These are phyloP conservation scores for Chernovozyma sophiae-reginae DNA, from an alignment of 1,139 yeast genomes.

Conservation along the genomic window DNA sequence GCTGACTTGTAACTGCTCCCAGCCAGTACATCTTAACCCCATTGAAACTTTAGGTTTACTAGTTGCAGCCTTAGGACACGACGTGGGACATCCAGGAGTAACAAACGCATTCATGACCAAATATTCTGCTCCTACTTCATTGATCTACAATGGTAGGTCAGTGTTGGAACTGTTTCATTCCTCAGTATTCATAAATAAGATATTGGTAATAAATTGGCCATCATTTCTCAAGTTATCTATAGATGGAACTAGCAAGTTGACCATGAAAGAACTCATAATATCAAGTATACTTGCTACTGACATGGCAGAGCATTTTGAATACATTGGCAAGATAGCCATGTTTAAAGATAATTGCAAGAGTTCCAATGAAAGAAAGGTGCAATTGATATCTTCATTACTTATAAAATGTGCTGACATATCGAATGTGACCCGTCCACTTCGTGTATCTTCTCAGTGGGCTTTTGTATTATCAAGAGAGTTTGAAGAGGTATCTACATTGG, in stretches of 20 bases:
- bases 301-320: constrained; percentile 85
- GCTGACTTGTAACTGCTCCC: background rate
- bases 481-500: constrained; percentile 59
- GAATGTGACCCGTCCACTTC: constrained; percentile 77
- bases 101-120: constrained; percentile 70
- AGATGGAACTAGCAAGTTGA: constrained; percentile 15
- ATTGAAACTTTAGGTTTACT: constrained; percentile 56
- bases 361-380: constrained; percentile 26
- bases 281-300: constrained; percentile 79
- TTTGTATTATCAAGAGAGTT: constrained; percentile 72
- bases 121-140: constrained; percentile 63
- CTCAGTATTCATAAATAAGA: constrained; percentile 57
- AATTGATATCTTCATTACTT: constrained; percentile 59
- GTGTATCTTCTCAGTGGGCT: constrained; percentile 85
- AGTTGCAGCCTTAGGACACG: constrained; percentile 90
- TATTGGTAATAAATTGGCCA: constrained; percentile 67
- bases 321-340: constrained; percentile 48
- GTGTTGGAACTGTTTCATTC: constrained; percentile 83
- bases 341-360: constrained; percentile 20
- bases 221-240: constrained; percentile 24
- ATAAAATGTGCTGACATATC: constrained; percentile 94
- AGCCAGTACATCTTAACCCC: constrained; percentile 27
- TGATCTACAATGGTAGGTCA: constrained; percentile 58
- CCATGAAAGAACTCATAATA: constrained; percentile 31
- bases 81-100: constrained; percentile 94